Conservation (phyloP, 495 filamentous ascomycete genomes). For the Aspergillus mulundensis region DNA sequence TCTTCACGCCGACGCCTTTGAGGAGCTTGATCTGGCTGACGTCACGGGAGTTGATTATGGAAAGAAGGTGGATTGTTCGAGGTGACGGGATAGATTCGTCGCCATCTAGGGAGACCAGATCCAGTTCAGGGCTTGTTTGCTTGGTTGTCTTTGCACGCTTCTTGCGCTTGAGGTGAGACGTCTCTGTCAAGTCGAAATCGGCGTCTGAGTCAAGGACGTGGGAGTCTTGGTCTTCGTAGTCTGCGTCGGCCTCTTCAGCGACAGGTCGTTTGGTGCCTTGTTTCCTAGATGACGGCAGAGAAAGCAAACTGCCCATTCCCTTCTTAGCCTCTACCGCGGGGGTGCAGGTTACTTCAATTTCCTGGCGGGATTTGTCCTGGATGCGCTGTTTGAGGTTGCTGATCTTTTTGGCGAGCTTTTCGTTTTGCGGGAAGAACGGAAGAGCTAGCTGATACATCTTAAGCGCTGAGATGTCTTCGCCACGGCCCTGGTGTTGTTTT, state of each 20-base stretch:
- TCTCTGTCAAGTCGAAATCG: slow-evolving; percentile 26
- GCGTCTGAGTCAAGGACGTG: slow-evolving; percentile 26
- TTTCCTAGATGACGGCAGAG: slow-evolving; percentile 25
- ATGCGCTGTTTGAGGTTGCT: slow-evolving; percentile 60
- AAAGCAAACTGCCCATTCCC: slow-evolving; percentile 38
- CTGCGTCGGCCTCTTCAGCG: slow-evolving; percentile 26
- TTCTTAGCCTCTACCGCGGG: slow-evolving; percentile 23
- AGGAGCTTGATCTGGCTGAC: slow-evolving; percentile 60
- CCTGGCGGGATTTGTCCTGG: slow-evolving; percentile 26
- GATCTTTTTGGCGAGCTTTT: slow-evolving; percentile 78
- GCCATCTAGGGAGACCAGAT: slow-evolving; percentile 22
- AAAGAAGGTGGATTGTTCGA: slow-evolving; percentile 64
- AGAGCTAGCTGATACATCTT: slow-evolving; percentile 82
- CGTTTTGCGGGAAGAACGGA: slow-evolving; percentile 81
- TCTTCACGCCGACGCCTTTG: slow-evolving; percentile 59
- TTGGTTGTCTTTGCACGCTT: slow-evolving; percentile 32
- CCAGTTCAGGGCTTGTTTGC: slow-evolving; percentile 22
- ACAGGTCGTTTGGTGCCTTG: slow-evolving; percentile 31
- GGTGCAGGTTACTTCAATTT: slow-evolving; percentile 14
- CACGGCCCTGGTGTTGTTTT: slow-evolving; percentile 80
- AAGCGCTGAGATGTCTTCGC: slow-evolving; percentile 73
- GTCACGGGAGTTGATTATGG: slow-evolving; percentile 84
- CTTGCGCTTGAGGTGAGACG: slow-evolving; percentile 35
- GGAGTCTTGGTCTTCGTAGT: slow-evolving; percentile 30
- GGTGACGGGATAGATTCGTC: slow-evolving; percentile 52